Base-by-base conservation (phyloP, 305 asterid species). In the Plantago coronopus region DNA sequence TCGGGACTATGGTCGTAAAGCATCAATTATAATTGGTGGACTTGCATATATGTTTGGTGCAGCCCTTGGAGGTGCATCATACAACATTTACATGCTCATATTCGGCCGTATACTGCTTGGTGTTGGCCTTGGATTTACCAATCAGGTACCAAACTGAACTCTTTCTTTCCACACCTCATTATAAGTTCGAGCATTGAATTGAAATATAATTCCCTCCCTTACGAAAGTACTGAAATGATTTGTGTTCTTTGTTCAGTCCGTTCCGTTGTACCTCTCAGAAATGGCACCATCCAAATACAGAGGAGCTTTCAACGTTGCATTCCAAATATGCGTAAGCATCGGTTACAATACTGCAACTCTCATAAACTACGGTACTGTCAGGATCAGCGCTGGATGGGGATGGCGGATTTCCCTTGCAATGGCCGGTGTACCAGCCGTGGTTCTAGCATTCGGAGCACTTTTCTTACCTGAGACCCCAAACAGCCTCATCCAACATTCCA, bases 91-190 rank as follows among this genome's bases (percentile, higher is more conserved):
- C 73, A 78, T 88, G 86, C 76, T 88, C 5, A 62, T 84, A 17
- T 18, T 80, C 25, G 95, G 88, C 8, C 74, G 95, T 4, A 46
- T 84, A 48, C 48, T 88, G 56, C 88, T 88, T n/a, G 96, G 96
- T 14, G 69, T 83, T 18, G 96, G 96, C n/a, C 74, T 85, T 43
- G 96, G 96, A 49, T 88, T 88, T 71, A 75, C 88, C n/a, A 88
- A 85, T 21, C 96, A 88, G 86, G 90, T 85, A 2, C n/a, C 0
- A 14, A 18, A 17, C 7, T 21, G 1, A 13, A 50, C 15, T 16
- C 16, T 50, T 50, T 10, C 17, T 51, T 23, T 34, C 2, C 11
- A 34, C 40, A 34, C 40, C 40, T 5, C 8, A 34, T 2, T 34
- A 34, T 6, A 34, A 34, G 40, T 34, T 34, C 13, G 12, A 34